A percentile compares a stretch with the other conserved stretches of the same genome.
Conservation (phyloP, 1,284 basidiomycete species). For the Termitomyces sp. region DNA sequence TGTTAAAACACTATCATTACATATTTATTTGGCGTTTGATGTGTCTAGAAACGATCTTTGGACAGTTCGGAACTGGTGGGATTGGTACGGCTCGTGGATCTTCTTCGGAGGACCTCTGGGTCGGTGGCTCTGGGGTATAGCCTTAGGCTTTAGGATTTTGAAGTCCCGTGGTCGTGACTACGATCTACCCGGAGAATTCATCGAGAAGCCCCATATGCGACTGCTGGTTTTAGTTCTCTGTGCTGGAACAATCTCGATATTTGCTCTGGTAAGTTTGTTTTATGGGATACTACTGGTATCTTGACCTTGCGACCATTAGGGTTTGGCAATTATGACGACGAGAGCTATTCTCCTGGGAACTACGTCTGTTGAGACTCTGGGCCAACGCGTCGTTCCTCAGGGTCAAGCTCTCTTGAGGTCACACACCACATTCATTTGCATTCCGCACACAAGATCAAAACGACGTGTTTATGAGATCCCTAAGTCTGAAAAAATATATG, state of each 20-base stretch:
- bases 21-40: slow-evolving; percentile 29
- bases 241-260: slow-evolving; percentile 31
- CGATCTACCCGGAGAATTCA: slow-evolving; percentile 21
- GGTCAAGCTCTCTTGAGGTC: slow-evolving; percentile 6
- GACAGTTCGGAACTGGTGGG: slow-evolving; percentile 40
- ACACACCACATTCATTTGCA: slow-evolving; percentile 10
- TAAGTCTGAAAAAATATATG: slow-evolving; percentile 35
- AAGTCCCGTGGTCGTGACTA: slow-evolving; percentile 13
- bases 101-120: slow-evolving; percentile 44
- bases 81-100: slow-evolving; percentile 45
- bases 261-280: slow-evolving; percentile 32
- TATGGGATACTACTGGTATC: not conserved
- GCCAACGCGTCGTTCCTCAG: slow-evolving; percentile 2
- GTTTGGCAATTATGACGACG: slow-evolving; percentile 24
- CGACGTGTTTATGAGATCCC: slow-evolving; percentile 18
- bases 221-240: slow-evolving; percentile 25
- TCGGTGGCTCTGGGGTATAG: slow-evolving; percentile 37
- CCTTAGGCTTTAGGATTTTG: slow-evolving; percentile 36
- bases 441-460: slow-evolving; percentile 2
- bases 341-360: slow-evolving; percentile 27
- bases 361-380: slow-evolving; percentile 30
- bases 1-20: slow-evolving; percentile 22
- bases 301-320: slow-evolving; percentile 18
- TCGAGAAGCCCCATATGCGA: slow-evolving; percentile 37
- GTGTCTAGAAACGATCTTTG: slow-evolving; percentile 32